Evolutionary conservation across 495 filamentous ascomycete genomes (phyloP).

Genomic region (Penicilliopsis zonata): DNA sequence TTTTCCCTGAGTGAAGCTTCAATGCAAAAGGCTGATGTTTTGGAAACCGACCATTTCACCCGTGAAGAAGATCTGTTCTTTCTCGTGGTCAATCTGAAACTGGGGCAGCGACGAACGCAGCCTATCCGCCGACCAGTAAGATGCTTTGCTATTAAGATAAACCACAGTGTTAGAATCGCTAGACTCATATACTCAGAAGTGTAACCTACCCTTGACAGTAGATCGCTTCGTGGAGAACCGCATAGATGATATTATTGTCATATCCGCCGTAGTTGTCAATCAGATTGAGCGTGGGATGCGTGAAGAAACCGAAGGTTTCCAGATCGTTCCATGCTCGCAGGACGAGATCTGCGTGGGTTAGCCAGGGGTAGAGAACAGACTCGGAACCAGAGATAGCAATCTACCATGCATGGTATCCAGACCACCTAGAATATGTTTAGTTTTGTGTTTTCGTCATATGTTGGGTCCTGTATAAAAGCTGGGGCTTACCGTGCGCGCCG

Average conservation of each 20-base stretch:
- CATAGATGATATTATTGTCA: slow-evolving; percentile 70
- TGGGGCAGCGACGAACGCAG: slow-evolving; percentile 23
- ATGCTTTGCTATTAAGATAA: slow-evolving; percentile 35
- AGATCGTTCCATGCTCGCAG: slow-evolving; percentile 57
- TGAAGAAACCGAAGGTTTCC: slow-evolving; percentile 57
- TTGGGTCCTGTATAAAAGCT: neutral
- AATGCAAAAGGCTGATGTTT: neutral
- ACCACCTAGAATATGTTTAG: slow-evolving; percentile 35
- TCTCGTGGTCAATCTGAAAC: slow-evolving; percentile 32
- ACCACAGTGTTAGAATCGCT: too few species aligned
- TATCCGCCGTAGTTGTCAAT: slow-evolving; percentile 56
- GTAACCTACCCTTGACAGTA: slow-evolving; percentile 53
- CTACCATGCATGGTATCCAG: slow-evolving; percentile 54
- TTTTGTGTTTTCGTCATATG: neutral
- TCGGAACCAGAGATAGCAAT: neutral
- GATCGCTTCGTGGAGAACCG: slow-evolving; percentile 71
- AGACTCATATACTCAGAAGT: neutral
- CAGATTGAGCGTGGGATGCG: slow-evolving; percentile 49
- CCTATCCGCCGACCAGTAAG: slow-evolving; percentile 54
- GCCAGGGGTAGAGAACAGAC: slow-evolving; percentile 1
- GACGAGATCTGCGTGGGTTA: slow-evolving; percentile 43
- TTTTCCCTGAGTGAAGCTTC: neutral
- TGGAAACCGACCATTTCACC: slow-evolving; percentile 62
- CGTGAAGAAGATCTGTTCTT: slow-evolving; percentile 62
- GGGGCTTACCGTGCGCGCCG: slow-evolving; percentile 55